Conservation (phyloP, 345 rosid species). For the Eutrema japonicum region DNA sequence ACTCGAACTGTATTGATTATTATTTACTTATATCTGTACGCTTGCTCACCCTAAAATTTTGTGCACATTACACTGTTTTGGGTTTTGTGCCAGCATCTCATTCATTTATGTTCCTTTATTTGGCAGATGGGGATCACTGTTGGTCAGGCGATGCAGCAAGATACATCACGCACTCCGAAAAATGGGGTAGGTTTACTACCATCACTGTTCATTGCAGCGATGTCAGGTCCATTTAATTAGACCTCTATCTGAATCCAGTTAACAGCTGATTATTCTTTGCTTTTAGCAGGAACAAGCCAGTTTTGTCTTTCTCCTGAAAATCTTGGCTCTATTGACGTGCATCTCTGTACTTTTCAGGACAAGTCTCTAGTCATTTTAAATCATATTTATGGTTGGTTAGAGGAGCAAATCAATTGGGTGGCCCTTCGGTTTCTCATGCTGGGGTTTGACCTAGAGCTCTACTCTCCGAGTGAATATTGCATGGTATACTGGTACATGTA, state of each 20-base stretch:
- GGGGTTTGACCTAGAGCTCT: conserved; percentile 96
- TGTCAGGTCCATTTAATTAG: conserved; percentile 30
- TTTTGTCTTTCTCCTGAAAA: neutral
- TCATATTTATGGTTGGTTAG: conserved; percentile 80
- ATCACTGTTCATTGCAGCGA: conserved; percentile 28
- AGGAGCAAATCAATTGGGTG: conserved; percentile 96
- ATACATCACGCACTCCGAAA: conserved; percentile 48
- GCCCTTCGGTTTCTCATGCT: conserved; percentile 80
- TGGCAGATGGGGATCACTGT: conserved; percentile 81
- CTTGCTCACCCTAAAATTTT: conserved; percentile 5
- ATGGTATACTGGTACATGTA: conserved; percentile 96
- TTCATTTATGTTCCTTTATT: conserved; percentile 18
- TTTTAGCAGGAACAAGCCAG: conserved; percentile 14
- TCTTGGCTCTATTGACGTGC: conserved; percentile 11
- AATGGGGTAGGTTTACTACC: conserved; percentile 62
- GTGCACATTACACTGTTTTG: conserved; percentile 18
- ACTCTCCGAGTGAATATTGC: conserved; percentile 83
- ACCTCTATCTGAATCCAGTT: conserved; percentile 18
- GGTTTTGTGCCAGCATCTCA: conserved; percentile 30
- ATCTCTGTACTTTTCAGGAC: conserved; percentile 60
- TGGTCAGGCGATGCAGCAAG: conserved; percentile 67
- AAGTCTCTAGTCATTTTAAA: conserved; percentile 52
- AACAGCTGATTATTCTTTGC: conserved; percentile 9
- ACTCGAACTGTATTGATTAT: conserved; percentile 1
- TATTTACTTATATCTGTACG: conserved; percentile 4